phyloP scores from a whole-genome alignment of 768 basidiomycete genomes.

The Collybia nuda region DNA sequence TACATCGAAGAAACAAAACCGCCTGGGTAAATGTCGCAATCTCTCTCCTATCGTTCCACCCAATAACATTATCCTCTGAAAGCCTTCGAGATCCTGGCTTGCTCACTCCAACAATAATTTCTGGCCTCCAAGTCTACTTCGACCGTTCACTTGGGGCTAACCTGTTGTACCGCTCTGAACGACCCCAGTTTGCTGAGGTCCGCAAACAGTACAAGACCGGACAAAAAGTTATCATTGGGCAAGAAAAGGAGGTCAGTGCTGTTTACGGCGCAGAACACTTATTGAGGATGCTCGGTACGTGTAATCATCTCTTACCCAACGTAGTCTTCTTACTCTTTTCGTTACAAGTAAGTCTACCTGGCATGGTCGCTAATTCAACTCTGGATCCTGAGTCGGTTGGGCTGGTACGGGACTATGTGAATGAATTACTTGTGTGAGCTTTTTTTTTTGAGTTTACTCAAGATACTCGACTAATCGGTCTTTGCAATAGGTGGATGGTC shows the following conservation, averaged over 20 bases:
- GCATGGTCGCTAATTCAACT: slow-evolving; percentile 86
- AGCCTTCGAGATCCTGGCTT: slow-evolving; percentile 71
- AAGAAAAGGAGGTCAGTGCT: slow-evolving; percentile 84
- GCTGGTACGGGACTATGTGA: slow-evolving; percentile 85
- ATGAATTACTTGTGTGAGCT: slow-evolving; percentile 77
- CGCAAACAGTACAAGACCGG: slow-evolving; percentile 74
- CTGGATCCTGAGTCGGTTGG: slow-evolving; percentile 86
- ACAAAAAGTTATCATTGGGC: slow-evolving; percentile 59
- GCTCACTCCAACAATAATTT: slow-evolving; percentile 76
- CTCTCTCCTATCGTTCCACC: not conserved
- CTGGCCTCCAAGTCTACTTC: slow-evolving; percentile 89
- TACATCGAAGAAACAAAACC: slow-evolving; percentile 54
- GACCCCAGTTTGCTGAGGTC: slow-evolving; percentile 86
- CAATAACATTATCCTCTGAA: slow-evolving; percentile 1
- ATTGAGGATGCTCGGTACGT: slow-evolving; percentile 84
- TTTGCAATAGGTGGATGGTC: slow-evolving; percentile 67
- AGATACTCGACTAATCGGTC: not conserved
- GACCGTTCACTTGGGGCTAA: slow-evolving; percentile 89
- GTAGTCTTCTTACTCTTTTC: not conserved
- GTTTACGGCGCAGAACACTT: slow-evolving; percentile 96
- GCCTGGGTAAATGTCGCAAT: slow-evolving; percentile 33
- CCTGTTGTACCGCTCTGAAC: slow-evolving; percentile 92
- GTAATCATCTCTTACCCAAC: not conserved
- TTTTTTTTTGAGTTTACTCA: slow-evolving; percentile 3
- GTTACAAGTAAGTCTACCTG: slow-evolving; percentile 79